These are phyloP conservation scores for Truncatella angustata DNA, from an alignment of 2,329 filamentous ascomycete genomes.

Conservation along the genomic window DNA sequence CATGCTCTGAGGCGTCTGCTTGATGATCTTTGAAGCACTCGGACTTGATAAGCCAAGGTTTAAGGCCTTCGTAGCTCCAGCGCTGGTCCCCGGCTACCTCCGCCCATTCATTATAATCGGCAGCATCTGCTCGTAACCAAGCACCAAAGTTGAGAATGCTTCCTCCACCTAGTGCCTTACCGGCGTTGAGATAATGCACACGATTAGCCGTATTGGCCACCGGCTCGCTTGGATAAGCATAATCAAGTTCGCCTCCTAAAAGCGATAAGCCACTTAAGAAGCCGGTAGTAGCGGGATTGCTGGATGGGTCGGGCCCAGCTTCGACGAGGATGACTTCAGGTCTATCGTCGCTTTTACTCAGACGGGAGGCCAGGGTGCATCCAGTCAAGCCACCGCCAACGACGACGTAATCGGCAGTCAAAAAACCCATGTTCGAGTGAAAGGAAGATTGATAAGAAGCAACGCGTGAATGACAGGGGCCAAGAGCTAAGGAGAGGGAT, in stretches of 20 bases:
- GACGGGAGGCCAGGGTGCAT: slow-evolving; percentile 21
- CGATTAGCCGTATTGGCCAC: slow-evolving; percentile 15
- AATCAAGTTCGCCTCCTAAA: slow-evolving; percentile 21
- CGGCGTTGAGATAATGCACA: slow-evolving; percentile 17
- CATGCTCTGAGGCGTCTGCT: slow-evolving; percentile 32
- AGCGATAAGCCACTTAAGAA: slow-evolving; percentile 23
- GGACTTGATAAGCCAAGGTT: slow-evolving; percentile 42
- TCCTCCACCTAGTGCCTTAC: slow-evolving; percentile 25
- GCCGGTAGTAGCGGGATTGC: slow-evolving; percentile 15
- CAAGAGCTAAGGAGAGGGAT: not conserved
- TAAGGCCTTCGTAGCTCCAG: slow-evolving; percentile 45
- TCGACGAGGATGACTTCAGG: slow-evolving; percentile 22
- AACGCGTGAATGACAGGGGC: not conserved
- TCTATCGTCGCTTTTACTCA: slow-evolving; percentile 17
- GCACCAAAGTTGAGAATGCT: slow-evolving; percentile 24
- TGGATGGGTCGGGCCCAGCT: slow-evolving; percentile 20
- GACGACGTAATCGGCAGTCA: slow-evolving; percentile 21
- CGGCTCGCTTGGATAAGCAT: slow-evolving; percentile 19
- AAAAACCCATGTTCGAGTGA: not conserved
- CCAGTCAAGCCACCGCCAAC: slow-evolving; percentile 25
- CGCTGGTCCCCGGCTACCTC: slow-evolving; percentile 18
- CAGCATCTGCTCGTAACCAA: slow-evolving; percentile 23
- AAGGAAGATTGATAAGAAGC: not conserved
- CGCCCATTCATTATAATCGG: slow-evolving; percentile 25
- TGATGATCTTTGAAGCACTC: slow-evolving; percentile 28